A percentile compares a stretch with the other conserved stretches of the same genome.
phyloP scores from a whole-genome alignment of 306 rosid species.

The Gastrolobium bilobum region DNA sequence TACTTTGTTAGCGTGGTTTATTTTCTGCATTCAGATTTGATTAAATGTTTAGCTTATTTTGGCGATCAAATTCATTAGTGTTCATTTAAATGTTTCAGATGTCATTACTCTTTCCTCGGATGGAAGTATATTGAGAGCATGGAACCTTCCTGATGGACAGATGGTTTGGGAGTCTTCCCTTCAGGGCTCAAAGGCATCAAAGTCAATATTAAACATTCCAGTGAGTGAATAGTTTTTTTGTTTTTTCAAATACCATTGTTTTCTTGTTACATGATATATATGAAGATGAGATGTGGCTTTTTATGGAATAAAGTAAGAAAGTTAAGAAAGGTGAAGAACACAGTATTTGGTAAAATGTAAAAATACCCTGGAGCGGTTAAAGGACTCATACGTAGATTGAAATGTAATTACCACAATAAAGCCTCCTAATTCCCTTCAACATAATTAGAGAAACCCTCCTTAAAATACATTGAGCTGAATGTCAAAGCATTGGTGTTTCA shows the following conservation, averaged over 20 bases:
- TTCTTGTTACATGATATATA: neutral
- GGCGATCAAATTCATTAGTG: slow-evolving; percentile 20
- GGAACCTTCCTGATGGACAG: slow-evolving; percentile 99
- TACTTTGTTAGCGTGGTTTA: slow-evolving; percentile 31
- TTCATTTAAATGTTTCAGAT: slow-evolving; percentile 67
- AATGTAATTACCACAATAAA: neutral
- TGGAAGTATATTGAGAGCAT: slow-evolving; percentile 88
- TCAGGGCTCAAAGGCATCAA: slow-evolving; percentile 71
- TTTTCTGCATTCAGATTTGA: slow-evolving; percentile 27
- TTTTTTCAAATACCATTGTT: slow-evolving; percentile 12
- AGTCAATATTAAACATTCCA: slow-evolving; percentile 71
- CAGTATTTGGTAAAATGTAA: slow-evolving; percentile 14
- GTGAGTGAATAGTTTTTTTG: slow-evolving; percentile 62
- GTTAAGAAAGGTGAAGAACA: neutral
- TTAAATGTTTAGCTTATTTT: slow-evolving; percentile 19
- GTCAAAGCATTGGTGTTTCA: slow-evolving; percentile 23
- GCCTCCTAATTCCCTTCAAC: slow-evolving; percentile 8
- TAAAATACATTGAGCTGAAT: slow-evolving; percentile 25
- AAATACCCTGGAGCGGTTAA: slow-evolving; percentile 18
- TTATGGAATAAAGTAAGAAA: slow-evolving; percentile 34
- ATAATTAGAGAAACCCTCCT: slow-evolving; percentile 37
- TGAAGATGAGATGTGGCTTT: slow-evolving; percentile 31
- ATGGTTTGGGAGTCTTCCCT: slow-evolving; percentile 95
- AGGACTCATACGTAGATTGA: slow-evolving; percentile 18
- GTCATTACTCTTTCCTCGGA: slow-evolving; percentile 87